Conservation (phyloP, 495 filamentous ascomycete genomes). For the Amphirosellinia nigrospora region DNA sequence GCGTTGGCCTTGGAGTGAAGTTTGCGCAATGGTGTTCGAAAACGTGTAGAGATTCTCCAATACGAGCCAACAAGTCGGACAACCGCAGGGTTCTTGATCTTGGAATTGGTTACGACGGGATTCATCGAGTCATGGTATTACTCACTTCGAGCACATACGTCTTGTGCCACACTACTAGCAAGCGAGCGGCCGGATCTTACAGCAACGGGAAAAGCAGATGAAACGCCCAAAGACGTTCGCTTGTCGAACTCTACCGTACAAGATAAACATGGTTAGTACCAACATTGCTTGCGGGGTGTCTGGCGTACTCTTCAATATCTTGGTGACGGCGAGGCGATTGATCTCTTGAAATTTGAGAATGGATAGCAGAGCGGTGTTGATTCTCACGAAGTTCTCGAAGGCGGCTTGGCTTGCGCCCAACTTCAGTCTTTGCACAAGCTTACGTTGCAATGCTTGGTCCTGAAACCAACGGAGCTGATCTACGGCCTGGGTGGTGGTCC, state of each 20-base stretch:
- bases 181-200: slow-evolving; percentile 58
- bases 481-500: slow-evolving; percentile 58
- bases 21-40: not conserved
- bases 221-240: slow-evolving; percentile 69
- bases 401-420: slow-evolving; percentile 60
- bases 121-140: not conserved
- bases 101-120: not conserved
- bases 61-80: not conserved
- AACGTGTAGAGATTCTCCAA: not conserved
- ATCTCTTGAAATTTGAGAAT: slow-evolving; percentile 76
- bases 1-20: not conserved
- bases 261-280: slow-evolving; percentile 21
- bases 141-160: slow-evolving; percentile 60
- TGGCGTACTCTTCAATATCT: slow-evolving; percentile 76
- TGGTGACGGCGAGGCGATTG: slow-evolving; percentile 69
- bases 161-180: slow-evolving; percentile 64
- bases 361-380: slow-evolving; percentile 69
- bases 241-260: slow-evolving; percentile 75
- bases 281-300: not conserved
- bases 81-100: not conserved
- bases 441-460: slow-evolving; percentile 57
- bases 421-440: slow-evolving; percentile 62
- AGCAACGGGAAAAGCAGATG: slow-evolving; percentile 56
- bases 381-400: slow-evolving; percentile 64
- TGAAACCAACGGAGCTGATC: slow-evolving; percentile 65